Base-by-base conservation (phyloP, 2,329 filamentous ascomycete genomes). In the Colletotrichum abscissum region DNA sequence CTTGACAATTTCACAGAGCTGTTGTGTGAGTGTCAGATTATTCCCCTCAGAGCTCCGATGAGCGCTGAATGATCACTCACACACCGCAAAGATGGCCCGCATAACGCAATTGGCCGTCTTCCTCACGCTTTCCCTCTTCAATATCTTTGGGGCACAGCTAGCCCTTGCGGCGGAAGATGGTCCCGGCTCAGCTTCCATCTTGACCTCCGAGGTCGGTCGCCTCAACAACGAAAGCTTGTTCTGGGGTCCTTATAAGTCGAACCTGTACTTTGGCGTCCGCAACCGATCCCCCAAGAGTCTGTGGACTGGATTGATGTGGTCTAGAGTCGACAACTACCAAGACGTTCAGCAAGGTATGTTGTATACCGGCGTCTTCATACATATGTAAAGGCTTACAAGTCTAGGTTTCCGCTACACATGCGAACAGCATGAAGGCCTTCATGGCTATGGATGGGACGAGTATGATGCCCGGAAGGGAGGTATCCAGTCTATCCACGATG, bases 371-470 rank as follows among this genome's bases (percentile, higher is more conserved):
- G 12, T 8, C 4, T 57, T 35, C 7, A 26, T 1, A n/a, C 16
- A n/a, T 35, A 19, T 58, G 9, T 38, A 14, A n/a, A 33, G 49
- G 38, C 54, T 58, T 55, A 54, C 35, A 56, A 26, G n/a, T 3
- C n/a, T 19, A 97, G 94, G 92, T 78, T 93, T 98, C 78, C 92
- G 97, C 76, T 95, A 98, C 82, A 98, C 97, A 0, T 99, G 97
- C 84, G 97, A 98, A 82, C 97, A 99, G 82, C 91, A 97, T 81
- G 95, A 97, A 81, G 93, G 93, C 76, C 97, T 99, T 89, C 93
- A 91, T 60, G 96, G 96, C 69, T 99, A 99, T 82, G 97, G 97
- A 75, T 99, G 97, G 97, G 95, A 98, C 79, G 94, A 97, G 81
- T 99, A 97, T 82, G 97, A 99, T 83, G 92, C 95, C 26, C 90